Evolutionary conservation across 1,284 basidiomycete genomes (phyloP).

Genomic region (Microbotryum lychnidis-dioicae): DNA sequence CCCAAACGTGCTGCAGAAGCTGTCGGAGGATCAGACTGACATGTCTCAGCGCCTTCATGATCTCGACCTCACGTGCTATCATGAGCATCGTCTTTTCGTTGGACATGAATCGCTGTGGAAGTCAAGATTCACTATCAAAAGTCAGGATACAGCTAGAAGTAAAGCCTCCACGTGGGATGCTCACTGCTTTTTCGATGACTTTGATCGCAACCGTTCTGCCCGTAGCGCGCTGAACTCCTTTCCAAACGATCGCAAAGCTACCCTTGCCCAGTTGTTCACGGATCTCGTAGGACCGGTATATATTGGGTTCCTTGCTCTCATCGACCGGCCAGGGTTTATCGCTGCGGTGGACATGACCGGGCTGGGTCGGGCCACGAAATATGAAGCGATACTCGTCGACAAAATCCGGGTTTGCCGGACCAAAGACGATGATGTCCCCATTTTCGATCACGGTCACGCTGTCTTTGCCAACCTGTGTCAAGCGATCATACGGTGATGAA

Average conservation of each 20-base stretch:
- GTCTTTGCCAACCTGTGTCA: slow-evolving; percentile 26
- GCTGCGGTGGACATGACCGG: background rate
- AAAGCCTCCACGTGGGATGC: slow-evolving; percentile 32
- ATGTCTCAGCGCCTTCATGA: slow-evolving; percentile 65
- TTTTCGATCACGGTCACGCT: slow-evolving; percentile 29
- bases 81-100: slow-evolving; percentile 46
- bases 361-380: slow-evolving; percentile 7
- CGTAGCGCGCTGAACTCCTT: slow-evolving; percentile 53
- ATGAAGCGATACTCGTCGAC: slow-evolving; percentile 28
- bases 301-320: slow-evolving; percentile 24
- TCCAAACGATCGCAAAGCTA: slow-evolving; percentile 69
- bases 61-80: slow-evolving; percentile 68
- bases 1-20: background rate
- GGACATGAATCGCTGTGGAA: slow-evolving; percentile 41
- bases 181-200: slow-evolving; percentile 48
- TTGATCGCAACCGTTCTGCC: slow-evolving; percentile 65
- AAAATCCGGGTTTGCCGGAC: slow-evolving; percentile 16
- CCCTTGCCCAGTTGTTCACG: slow-evolving; percentile 55
- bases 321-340: slow-evolving; percentile 15
- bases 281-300: slow-evolving; percentile 32
- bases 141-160: background rate
- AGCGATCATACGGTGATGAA: background rate
- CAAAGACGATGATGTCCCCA: slow-evolving; percentile 29
- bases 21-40: slow-evolving; percentile 35
- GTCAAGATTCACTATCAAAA: slow-evolving; percentile 33